Conservation (phyloP, 805 yeast genomes). For the Candida mattraensis region DNA sequence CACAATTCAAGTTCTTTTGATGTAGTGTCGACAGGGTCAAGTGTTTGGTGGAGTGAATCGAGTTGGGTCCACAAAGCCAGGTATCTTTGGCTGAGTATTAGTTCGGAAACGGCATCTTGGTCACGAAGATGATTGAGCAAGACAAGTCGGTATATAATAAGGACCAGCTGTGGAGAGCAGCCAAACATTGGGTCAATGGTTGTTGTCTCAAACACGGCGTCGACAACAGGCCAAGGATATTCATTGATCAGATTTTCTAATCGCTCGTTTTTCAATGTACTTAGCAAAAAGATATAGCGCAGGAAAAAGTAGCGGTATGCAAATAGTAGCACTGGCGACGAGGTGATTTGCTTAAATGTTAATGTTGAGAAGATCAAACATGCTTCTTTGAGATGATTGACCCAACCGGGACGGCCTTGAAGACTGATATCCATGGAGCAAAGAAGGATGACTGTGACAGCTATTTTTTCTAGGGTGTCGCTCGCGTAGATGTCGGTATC, state of each 20-base stretch:
- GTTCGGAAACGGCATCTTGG: slow-evolving; percentile 2
- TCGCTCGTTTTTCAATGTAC: slow-evolving; percentile 24
- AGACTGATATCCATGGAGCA: slow-evolving; percentile 35
- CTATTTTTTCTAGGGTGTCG: slow-evolving; percentile 29
- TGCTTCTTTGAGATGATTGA: slow-evolving; percentile 32
- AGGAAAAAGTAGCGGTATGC: slow-evolving; percentile 34
- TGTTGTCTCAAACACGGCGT: slow-evolving; percentile 23
- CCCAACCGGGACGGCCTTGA: slow-evolving; percentile 30
- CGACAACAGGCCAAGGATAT: slow-evolving; percentile 29
- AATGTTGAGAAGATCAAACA: slow-evolving; percentile 29
- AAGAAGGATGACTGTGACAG: slow-evolving; percentile 29
- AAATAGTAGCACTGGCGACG: slow-evolving; percentile 27
- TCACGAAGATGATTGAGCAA: slow-evolving; percentile 19
- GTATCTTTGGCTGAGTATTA: slow-evolving; percentile 5
- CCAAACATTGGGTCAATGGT: slow-evolving; percentile 35
- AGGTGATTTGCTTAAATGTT: slow-evolving; percentile 19
- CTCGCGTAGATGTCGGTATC: slow-evolving; percentile 24
- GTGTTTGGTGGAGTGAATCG: too few species aligned
- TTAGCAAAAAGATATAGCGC: slow-evolving; percentile 28
- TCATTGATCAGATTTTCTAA: slow-evolving; percentile 15
- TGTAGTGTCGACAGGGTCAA: slow-evolving; percentile 7
- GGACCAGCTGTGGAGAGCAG: slow-evolving; percentile 33
- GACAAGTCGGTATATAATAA: slow-evolving; percentile 25
- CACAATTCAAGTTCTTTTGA: slow-evolving; percentile 22
- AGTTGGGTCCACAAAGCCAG: slow-evolving; percentile 15